Base-by-base conservation (phyloP, 2,329 filamentous ascomycete genomes). In the Pseudohalonectria lignicola region DNA sequence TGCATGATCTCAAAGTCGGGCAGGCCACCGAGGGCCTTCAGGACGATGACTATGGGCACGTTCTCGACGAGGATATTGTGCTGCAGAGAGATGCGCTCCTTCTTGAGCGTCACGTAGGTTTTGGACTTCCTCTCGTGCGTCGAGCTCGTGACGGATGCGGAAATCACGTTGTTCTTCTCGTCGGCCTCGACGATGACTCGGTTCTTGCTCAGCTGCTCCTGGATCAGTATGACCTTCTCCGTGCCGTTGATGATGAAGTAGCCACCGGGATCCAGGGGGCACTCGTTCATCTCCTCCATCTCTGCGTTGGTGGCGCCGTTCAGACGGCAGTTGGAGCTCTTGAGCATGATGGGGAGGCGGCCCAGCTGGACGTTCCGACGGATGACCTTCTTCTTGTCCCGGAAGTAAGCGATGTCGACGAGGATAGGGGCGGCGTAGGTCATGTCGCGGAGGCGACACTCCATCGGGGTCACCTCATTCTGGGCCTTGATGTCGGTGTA, bases 141-240 rank as follows among this genome's bases (percentile, higher is more conserved):
- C 21, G 92, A 95, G 76, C 88, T 93, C 7, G 88, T 98, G 21
- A 96, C 92, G 2, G 92, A 96, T 28, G 93, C 92, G 48, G 90
- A 86, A 40, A 96, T 90, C 46, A 94, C 79, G 43, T 84, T 84
- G 61, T 95, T 96, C 64, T 94, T 94, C 37, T 81, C 73, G 51
- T 90, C 85, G 39, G 86, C 81, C 61, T 98, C 93, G 13, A 98
- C 90, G 56, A 98, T 95, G 52, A 98, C 85, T 66, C 92, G 79
- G 61, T 98, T 98, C 73, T 98, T 98, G 72, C 92, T 98, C 55
- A 98, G 67, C 63, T 98, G 92, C 56, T 98, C 93, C 60, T 98
- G 92, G 12, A 98, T 93, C 31, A 98, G 67, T 53, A 98, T 98
- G 49, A 98, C 92, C 66, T 98, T 98, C 59, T 98, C 92, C 16